Evolutionary conservation across 139 green algal species (phyloP), one percentile per base, ranked within the genome.

Genomic region (Micromonas pusilla): DNA sequence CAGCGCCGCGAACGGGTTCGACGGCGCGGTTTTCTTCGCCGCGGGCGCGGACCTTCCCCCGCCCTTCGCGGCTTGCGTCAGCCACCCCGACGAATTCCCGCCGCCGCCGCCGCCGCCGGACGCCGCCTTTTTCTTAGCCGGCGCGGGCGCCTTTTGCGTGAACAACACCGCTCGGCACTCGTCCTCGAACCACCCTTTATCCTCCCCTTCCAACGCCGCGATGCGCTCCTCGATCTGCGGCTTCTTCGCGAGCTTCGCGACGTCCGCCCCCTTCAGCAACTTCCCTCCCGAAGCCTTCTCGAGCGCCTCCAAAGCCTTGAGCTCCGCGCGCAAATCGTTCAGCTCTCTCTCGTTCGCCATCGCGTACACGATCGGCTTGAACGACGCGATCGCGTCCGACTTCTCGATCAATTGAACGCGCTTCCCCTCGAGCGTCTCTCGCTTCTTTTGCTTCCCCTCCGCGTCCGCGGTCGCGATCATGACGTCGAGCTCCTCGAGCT

Each of bases 111-210:
- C 68, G 9, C 37, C 68, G 19, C 34, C 25, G 16, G 37, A 34
- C 2, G 37, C 30, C 5, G 19, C 25, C 68, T 62, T 75, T 26
- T 62, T 64, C 33, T 38, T 39, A 21, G 52, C 53, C 2, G 38
- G 34, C 25, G 37, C 37, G 1, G 36, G 36, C 68, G 28, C 30
- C 23, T 20, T 20, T 1, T 13, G 37, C 9, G 45, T 57, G 37
- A 75, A 75, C 36, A 75, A 26, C 36, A 78, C 28, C 23, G 19
- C 34, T 9, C 32, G 3, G 72, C 53, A 78, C 53, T 78, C 72
- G 33, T 78, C 72, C 32, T 78, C 72, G 32, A 70, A 78, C 72
- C 72, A 78, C 4, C 68, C 68, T 30, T 78, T 70, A 70, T 78
- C 72, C 33, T 70, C 72, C 3, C 25, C 34, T 54, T 78, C 72